These are phyloP conservation scores for Clitopilus hobsonii DNA, from an alignment of 768 basidiomycete genomes.

Conservation along the genomic window DNA sequence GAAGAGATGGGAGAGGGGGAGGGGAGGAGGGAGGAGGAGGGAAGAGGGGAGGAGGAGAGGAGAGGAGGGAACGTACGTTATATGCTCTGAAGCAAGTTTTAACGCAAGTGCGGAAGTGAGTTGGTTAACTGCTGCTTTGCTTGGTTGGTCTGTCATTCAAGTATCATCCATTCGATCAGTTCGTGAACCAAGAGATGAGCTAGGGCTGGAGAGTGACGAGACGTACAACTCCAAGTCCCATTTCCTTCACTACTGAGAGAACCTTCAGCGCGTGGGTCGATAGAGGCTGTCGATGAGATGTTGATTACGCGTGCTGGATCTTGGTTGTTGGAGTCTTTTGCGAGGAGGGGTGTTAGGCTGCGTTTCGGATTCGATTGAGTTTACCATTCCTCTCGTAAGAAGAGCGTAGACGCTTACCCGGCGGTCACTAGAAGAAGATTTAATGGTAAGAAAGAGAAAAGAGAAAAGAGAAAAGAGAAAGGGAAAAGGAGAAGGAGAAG, in stretches of 20 bases:
- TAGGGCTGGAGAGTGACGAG: background rate
- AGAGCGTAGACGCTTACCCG: constrained; percentile 27
- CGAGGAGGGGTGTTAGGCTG: constrained; percentile 55
- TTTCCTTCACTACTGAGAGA: constrained; percentile 46
- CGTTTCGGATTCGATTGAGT: background rate
- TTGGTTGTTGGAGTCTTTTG: constrained; percentile 54
- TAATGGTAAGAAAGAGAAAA: background rate
- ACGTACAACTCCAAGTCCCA: constrained; percentile 80
- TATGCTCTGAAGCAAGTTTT: constrained; percentile 51
- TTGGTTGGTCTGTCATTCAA: constrained; percentile 57
- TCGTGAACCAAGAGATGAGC: background rate
- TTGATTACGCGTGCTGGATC: constrained; percentile 81
- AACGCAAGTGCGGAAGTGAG: constrained; percentile 69
- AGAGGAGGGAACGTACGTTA: constrained; percentile 54
- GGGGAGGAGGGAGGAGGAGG: constrained; percentile 3
- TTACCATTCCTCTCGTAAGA: background rate
- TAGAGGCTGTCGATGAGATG: constrained; percentile 67
- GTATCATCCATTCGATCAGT: background rate
- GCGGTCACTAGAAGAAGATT: constrained; percentile 42
- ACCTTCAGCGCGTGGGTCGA: constrained; percentile 48
- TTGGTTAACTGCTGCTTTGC: constrained; percentile 87
- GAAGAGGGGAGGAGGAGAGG: background rate
- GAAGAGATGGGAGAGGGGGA: background rate
- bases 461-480: constrained; percentile 1
- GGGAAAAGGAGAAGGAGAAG: too few species aligned